Evolutionary conservation across 2,329 filamentous ascomycete genomes (phyloP).

Genomic region (Aspergillus spinulosporus): DNA sequence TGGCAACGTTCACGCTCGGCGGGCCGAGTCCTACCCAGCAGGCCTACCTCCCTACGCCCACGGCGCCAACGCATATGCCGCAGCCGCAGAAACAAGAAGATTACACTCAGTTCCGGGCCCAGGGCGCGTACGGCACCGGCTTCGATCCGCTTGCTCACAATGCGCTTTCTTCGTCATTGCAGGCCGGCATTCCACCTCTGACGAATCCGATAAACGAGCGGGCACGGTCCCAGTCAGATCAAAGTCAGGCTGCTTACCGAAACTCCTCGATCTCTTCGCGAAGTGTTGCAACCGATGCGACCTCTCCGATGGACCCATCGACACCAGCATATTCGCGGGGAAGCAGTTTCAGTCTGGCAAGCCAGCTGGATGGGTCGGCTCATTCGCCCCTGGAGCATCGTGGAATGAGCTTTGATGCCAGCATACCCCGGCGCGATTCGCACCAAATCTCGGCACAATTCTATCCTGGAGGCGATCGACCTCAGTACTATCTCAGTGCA

Average conservation of each 20-base stretch:
- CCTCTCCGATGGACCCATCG: slow-evolving; percentile 41
- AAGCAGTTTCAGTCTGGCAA: slow-evolving; percentile 38
- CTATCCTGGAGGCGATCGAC: slow-evolving; percentile 35
- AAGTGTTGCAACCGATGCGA: slow-evolving; percentile 39
- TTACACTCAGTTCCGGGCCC: slow-evolving; percentile 35
- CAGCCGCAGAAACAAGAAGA: slow-evolving; percentile 36
- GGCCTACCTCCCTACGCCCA: slow-evolving; percentile 38
- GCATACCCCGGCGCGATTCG: slow-evolving; percentile 39
- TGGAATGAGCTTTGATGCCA: slow-evolving; percentile 35
- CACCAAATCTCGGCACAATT: slow-evolving; percentile 37
- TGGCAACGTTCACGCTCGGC: slow-evolving; percentile 38
- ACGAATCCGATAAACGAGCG: slow-evolving; percentile 37
- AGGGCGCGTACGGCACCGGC: slow-evolving; percentile 34
- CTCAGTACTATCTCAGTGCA: slow-evolving; percentile 36
- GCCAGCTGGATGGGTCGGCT: slow-evolving; percentile 32
- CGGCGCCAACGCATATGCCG: slow-evolving; percentile 25
- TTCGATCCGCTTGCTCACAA: slow-evolving; percentile 40
- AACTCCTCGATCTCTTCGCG: slow-evolving; percentile 44
- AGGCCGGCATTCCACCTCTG: slow-evolving; percentile 30
- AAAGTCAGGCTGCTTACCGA: slow-evolving; percentile 40
- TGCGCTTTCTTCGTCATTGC: slow-evolving; percentile 36
- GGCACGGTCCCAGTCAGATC: slow-evolving; percentile 38
- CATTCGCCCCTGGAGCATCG: slow-evolving; percentile 36
- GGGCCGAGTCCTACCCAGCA: slow-evolving; percentile 34
- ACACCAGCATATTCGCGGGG: slow-evolving; percentile 39